phyloP scores from a whole-genome alignment of 352 stramenopile genomes.

The Phytophthora litchii region DNA sequence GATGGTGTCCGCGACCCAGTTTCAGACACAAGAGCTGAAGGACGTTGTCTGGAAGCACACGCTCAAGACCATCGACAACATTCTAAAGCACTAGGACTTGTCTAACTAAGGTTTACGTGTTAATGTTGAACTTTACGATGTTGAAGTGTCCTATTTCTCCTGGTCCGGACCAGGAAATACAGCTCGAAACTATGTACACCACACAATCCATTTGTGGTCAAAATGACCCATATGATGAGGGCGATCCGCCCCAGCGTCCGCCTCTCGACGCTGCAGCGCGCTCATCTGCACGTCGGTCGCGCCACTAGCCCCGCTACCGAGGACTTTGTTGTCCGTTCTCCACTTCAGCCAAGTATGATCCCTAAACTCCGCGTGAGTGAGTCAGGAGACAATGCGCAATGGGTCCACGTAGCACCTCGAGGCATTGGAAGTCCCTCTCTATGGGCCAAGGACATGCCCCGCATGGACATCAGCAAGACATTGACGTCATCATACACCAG shows the following conservation, averaged over 20 bases:
- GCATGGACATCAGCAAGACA: constrained; percentile 60
- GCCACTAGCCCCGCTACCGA: constrained; percentile 51
- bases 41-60: constrained; percentile 24
- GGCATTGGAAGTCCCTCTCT: constrained; percentile 67
- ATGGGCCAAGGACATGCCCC: constrained; percentile 76
- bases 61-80: constrained; percentile 8
- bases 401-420: constrained; percentile 33
- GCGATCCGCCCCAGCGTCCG: constrained; percentile 4
- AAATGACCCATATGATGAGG: constrained; percentile 18
- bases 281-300: constrained; percentile 51
- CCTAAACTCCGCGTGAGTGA: constrained; percentile 45
- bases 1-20: constrained; percentile 8
- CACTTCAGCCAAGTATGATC: constrained; percentile 5
- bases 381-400: constrained; percentile 22
- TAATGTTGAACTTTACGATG: no score
- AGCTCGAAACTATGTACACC: not conserved
- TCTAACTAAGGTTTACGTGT: no score
- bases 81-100: constrained; percentile 12
- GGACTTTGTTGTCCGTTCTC: constrained; percentile 45
- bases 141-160: no score
- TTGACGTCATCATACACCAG: constrained; percentile 44
- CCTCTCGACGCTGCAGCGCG: constrained; percentile 21
- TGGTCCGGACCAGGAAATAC: not conserved
- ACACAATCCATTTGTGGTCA: constrained; percentile 3
- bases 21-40: constrained; percentile 21